These are phyloP conservation scores for Aphanomyces cochlioides DNA, from an alignment of 352 stramenopile genomes.

Conservation along the genomic window DNA sequence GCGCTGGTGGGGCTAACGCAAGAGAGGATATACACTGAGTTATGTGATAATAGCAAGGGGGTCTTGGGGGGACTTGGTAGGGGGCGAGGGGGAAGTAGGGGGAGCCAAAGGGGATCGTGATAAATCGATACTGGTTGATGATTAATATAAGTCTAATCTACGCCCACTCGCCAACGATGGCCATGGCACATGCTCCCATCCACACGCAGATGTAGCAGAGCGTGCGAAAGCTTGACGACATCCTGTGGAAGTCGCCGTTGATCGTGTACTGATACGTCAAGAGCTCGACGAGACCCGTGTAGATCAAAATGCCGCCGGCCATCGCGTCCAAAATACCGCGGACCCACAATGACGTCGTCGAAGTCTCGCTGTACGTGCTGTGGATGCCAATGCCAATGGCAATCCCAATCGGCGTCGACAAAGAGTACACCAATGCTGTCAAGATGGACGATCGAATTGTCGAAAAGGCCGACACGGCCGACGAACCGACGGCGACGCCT, in stretches of 20 bases:
- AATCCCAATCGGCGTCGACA: constrained; percentile 33
- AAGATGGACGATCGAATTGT: constrained; percentile 18
- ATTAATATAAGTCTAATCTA: background rate
- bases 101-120: no score
- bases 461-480: constrained; percentile 22
- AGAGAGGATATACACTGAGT: no score
- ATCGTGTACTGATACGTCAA: constrained; percentile 32
- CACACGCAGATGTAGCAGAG: constrained; percentile 28
- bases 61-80: no score
- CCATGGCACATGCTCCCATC: constrained; percentile 30
- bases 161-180: constrained; percentile 34
- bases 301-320: constrained; percentile 35
- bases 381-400: constrained; percentile 31
- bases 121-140: no score
- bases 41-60: no score
- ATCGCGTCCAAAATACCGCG: constrained; percentile 32
- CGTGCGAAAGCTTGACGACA: background rate
- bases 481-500: constrained; percentile 34
- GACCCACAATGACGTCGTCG: constrained; percentile 10
- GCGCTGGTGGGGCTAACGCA: no score
- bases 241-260: constrained; percentile 31
- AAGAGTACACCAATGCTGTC: constrained; percentile 11
- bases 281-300: constrained; percentile 33
- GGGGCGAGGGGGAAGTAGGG: no score
- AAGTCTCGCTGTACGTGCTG: constrained; percentile 30